These are phyloP conservation scores for Cnidoscolus chayamansa DNA, from an alignment of 441 rosid genomes.

Conservation along the genomic window DNA sequence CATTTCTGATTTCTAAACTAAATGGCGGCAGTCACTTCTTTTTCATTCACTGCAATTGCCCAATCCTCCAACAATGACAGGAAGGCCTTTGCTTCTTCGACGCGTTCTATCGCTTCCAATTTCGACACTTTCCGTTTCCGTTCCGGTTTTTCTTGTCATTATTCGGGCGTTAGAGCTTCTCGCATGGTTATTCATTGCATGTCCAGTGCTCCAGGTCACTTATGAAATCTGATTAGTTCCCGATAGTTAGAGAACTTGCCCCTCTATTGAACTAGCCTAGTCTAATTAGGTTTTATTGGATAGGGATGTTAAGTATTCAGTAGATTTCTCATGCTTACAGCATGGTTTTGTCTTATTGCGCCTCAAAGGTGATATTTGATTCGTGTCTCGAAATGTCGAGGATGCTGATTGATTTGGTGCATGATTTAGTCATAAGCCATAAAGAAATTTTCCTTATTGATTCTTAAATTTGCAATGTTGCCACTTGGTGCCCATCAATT, in stretches of 20 bases:
- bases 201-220: constrained; percentile 54
- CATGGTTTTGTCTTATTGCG: not conserved
- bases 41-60: constrained; percentile 58
- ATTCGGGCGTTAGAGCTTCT: constrained; percentile 37
- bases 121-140: constrained; percentile 42
- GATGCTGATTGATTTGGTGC: not conserved
- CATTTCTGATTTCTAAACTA: not conserved
- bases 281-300: not conserved
- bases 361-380: too few species aligned
- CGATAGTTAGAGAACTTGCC: too few species aligned
- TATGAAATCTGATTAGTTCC: not conserved
- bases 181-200: constrained; percentile 56
- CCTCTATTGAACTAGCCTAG: too few species aligned
- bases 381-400: too few species aligned
- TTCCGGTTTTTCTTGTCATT: constrained; percentile 33
- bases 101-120: constrained; percentile 36
- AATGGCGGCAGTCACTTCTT: constrained; percentile 74
- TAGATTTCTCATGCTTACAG: not conserved
- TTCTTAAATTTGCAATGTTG: not conserved
- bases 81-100: constrained; percentile 33
- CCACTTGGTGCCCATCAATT: not conserved
- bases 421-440: not conserved
- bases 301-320: too few species aligned
- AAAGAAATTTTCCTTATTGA: not conserved
- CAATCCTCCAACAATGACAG: constrained; percentile 35